phyloP scores from a whole-genome alignment of 2,329 filamentous ascomycete species.

The Phoma herbarum region DNA sequence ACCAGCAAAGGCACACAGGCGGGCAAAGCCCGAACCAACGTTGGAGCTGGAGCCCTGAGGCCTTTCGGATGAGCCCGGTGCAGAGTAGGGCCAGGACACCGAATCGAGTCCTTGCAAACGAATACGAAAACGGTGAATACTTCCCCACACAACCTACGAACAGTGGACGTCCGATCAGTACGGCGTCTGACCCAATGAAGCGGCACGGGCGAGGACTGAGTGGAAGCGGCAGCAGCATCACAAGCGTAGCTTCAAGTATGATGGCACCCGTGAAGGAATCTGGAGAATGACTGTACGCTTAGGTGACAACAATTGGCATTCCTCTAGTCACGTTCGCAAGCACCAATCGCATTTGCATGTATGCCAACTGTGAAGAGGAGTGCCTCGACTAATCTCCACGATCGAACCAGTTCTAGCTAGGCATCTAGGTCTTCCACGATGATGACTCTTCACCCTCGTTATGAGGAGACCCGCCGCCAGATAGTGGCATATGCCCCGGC shows the following conservation, averaged over 20 bases:
- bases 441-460: background rate
- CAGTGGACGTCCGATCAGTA: conserved; percentile 29
- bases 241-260: conserved; percentile 25
- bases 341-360: background rate
- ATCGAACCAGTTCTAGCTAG: background rate
- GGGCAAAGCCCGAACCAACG: conserved; percentile 40
- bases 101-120: conserved; percentile 26
- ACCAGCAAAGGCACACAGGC: conserved; percentile 46
- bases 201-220: conserved; percentile 41
- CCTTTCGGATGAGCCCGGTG: conserved; percentile 50
- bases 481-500: background rate
- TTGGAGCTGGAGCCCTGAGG: conserved; percentile 45
- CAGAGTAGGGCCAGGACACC: conserved; percentile 50
- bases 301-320: background rate
- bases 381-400: background rate
- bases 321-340: background rate
- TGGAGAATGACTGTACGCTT: conserved; percentile 16
- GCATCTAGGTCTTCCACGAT: no score
- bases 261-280: conserved; percentile 25
- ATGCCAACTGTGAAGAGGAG: background rate
- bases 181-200: conserved; percentile 32
- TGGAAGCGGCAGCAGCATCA: conserved; percentile 35
- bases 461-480: background rate
- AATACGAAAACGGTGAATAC: conserved; percentile 33
- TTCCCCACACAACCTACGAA: conserved; percentile 36